These are phyloP conservation scores for Trametes gibbosa DNA, from an alignment of 768 basidiomycete genomes.

Conservation along the genomic window DNA sequence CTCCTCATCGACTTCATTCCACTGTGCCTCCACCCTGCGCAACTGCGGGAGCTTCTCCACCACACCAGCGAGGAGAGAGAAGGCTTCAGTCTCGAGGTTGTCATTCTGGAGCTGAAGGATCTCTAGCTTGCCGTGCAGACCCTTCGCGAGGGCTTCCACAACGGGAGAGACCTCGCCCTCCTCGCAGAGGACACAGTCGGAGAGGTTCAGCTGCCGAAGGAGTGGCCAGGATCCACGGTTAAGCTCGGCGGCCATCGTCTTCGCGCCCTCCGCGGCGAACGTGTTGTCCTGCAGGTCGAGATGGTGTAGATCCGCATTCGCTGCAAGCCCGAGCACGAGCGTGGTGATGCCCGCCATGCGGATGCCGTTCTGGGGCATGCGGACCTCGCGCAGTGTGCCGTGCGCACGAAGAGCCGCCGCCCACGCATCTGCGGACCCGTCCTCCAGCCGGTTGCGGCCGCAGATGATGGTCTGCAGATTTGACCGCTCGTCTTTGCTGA, in stretches of 20 bases:
- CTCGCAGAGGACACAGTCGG: constrained; percentile 84
- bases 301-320: constrained; percentile 61
- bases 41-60: constrained; percentile 62
- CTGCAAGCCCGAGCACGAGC: constrained; percentile 71
- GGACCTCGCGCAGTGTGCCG: constrained; percentile 75
- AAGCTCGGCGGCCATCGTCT: constrained; percentile 62
- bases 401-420: constrained; percentile 87
- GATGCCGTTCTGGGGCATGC: constrained; percentile 98
- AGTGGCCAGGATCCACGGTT: constrained; percentile 55
- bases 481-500: constrained; percentile 67
- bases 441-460: constrained; percentile 94
- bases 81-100: constrained; percentile 73
- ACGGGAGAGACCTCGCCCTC: constrained; percentile 76
- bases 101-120: constrained; percentile 88
- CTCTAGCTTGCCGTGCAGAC: constrained; percentile 72
- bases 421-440: constrained; percentile 81
- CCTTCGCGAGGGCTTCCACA: constrained; percentile 56
- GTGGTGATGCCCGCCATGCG: constrained; percentile 85
- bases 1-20: constrained; percentile 84
- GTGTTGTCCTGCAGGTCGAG: constrained; percentile 95
- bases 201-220: constrained; percentile 80
- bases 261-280: constrained; percentile 56
- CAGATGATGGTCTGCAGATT: constrained; percentile 81
- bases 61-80: constrained; percentile 63
- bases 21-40: constrained; percentile 78